Evolutionary conservation across 495 filamentous ascomycete genomes (phyloP).

Genomic region (Neurospora tetraspora): DNA sequence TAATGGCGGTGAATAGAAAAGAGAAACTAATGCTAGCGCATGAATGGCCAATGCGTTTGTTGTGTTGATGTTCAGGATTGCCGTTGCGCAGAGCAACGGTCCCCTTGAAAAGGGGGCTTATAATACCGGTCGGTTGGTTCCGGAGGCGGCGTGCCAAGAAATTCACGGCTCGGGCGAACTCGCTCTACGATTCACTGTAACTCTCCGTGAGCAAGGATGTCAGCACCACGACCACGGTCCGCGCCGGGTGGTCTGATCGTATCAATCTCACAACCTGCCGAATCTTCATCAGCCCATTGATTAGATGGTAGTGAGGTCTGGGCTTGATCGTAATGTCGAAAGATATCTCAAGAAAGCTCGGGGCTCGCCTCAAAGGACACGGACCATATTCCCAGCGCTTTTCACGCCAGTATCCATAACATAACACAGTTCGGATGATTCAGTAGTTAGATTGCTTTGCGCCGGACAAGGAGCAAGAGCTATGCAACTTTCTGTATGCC

Average conservation of each 20-base stretch:
- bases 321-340: background rate
- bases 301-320: background rate
- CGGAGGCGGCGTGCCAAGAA: background rate
- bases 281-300: background rate
- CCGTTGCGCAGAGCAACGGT: background rate
- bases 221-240: background rate
- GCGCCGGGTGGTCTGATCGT: background rate
- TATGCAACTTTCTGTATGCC: background rate
- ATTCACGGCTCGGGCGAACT: background rate
- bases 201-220: background rate
- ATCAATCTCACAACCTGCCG: background rate
- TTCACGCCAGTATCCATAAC: background rate
- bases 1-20: slow-evolving; percentile 1
- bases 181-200: background rate
- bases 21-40: background rate
- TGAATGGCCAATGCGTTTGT: background rate
- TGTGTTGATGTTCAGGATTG: background rate
- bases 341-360: background rate
- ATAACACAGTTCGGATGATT: background rate
- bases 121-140: background rate
- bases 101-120: background rate
- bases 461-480: background rate
- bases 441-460: background rate
- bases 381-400: background rate
- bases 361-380: background rate